Conservation (phyloP, 768 basidiomycete species). For the Cystobasidium tubakii region DNA sequence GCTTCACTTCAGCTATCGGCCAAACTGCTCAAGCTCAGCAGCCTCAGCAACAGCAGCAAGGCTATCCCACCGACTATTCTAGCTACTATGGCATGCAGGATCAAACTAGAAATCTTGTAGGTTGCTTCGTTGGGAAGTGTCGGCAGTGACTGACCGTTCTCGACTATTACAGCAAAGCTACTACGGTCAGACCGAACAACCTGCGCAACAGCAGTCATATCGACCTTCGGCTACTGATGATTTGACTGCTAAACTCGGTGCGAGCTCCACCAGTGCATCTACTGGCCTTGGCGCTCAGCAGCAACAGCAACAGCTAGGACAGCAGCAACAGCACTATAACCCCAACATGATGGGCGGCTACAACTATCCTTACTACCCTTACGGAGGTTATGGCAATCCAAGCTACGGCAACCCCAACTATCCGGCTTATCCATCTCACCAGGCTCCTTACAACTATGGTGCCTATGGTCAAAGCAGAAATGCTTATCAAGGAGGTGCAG, state of each 20-base stretch:
- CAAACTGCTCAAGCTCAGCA: background rate
- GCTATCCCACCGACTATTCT: conserved; percentile 18
- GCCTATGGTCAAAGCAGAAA: background rate
- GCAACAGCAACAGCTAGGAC: background rate
- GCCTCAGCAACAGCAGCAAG: conserved; percentile 5
- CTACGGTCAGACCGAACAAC: conserved; percentile 6
- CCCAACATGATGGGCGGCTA: background rate
- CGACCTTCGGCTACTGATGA: conserved; percentile 13
- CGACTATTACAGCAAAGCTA: conserved; percentile 24
- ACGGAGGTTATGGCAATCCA: background rate
- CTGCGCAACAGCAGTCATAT: conserved; percentile 5
- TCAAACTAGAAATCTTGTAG: background rate
- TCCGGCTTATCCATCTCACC: conserved; percentile 2
- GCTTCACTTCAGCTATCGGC: conserved; percentile 11
- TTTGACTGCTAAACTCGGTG: conserved; percentile 15
- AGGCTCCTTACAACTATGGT: conserved; percentile 1
- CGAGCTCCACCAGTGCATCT: background rate
- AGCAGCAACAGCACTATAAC: conserved; percentile 2
- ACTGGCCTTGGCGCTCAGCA: background rate
- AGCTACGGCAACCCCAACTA: background rate
- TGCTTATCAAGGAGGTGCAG: conserved; percentile 4
- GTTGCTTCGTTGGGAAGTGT: background rate
- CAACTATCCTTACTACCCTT: background rate
- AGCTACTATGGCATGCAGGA: conserved; percentile 21
- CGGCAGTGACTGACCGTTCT: too few relatives aligned